Evolutionary conservation across 768 basidiomycete genomes (phyloP).

Genomic region (Chlorophyllum brunneum): DNA sequence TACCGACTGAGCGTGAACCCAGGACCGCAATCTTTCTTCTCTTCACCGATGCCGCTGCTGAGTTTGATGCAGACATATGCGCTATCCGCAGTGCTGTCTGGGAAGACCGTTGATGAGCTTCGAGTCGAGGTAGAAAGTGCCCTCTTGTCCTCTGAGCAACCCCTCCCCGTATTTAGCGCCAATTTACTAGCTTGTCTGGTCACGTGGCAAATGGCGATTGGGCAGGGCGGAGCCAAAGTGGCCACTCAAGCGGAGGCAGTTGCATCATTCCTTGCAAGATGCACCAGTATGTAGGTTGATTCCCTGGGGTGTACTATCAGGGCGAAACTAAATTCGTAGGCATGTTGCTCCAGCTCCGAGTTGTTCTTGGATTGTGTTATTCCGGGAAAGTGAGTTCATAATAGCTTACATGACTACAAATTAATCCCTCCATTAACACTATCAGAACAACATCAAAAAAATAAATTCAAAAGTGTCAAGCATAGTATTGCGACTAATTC

Average conservation of each 20-base stretch:
- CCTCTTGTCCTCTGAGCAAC: background rate
- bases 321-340: no score
- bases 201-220: constrained; percentile 1
- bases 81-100: background rate
- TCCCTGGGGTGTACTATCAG: no score
- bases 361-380: no score
- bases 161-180: constrained; percentile 1
- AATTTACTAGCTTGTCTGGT: background rate
- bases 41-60: constrained; percentile 40
- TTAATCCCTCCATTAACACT: no score
- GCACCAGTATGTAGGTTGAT: no score
- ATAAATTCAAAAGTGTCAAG: no score
- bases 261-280: background rate
- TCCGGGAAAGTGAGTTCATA: no score
- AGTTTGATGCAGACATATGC: constrained; percentile 5
- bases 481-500: no score
- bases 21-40: constrained; percentile 89
- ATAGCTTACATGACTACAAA: no score
- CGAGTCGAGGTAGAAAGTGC: background rate
- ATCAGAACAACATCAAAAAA: no score
- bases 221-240: constrained; percentile 1
- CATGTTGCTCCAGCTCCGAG: no score
- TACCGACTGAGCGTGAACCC: constrained; percentile 88
- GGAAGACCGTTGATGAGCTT: background rate
- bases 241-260: background rate